Evolutionary conservation across 78 protist genomes (phyloP), one percentile per base, ranked within the genome.

Genomic region (Cavenderia fasciculata): DNA sequence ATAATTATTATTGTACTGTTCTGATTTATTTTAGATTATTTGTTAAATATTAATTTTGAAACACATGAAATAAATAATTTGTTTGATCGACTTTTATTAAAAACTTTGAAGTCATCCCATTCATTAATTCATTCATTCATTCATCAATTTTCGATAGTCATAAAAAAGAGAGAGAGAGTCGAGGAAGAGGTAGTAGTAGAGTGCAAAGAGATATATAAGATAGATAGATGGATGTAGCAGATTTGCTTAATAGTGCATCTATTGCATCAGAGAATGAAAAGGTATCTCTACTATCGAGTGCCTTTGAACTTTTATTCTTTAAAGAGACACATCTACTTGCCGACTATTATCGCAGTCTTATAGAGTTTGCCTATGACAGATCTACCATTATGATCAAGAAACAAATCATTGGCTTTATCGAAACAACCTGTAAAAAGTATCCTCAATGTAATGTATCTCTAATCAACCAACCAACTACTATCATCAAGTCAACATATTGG

Each of bases 331-430:
- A 62, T 21, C 27, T 82, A 31, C 57, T 82, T 18, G 73, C 51
- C 12, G 90, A 65, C 7, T 82, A 49, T 36, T 82, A 54, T 68
- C 29, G 23, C 18, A 65, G 78, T 56, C 33, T 82, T 12, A 29
- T 82, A 12, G 74, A 82, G 19, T 82, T 82, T 43, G 90, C 90
- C 4, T 43, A 56, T 2, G 90, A 63, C 25, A 23, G 66, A 21
- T 62, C 74, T 4, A 59, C 61, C 21, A 44, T 51, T 43, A 43
- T 5, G n/a, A 56, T 82, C 16, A 82, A 82, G 62, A 82, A 68
- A 23, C 90, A 82, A 56, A 68, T 82, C 61, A 68, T 82, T 51
- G 46, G 71, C 1, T 82, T 66, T 29, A 82, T 82, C 2, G 90
- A 82, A 56, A 19, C 61, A 51, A 68, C 57, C 14, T 82, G 90